These are phyloP conservation scores for Ceratocystis colombiana DNA, from an alignment of 2,329 filamentous ascomycete genomes.

Conservation along the genomic window DNA sequence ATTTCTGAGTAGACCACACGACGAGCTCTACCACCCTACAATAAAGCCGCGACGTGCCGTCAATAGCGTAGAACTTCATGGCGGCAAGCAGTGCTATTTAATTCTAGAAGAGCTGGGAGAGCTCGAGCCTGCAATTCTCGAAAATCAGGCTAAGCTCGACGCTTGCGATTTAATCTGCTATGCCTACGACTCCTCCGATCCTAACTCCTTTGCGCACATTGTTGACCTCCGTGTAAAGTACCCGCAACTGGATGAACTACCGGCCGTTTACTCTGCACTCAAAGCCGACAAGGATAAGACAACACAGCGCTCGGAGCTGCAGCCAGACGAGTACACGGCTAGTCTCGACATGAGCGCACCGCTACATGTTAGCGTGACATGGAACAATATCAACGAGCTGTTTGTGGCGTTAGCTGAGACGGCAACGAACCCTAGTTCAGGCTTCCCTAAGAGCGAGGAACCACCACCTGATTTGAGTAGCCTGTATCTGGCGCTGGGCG, in stretches of 20 bases:
- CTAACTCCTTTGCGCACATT: slow-evolving; percentile 89
- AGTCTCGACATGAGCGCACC: slow-evolving; percentile 80
- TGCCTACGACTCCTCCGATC: slow-evolving; percentile 92
- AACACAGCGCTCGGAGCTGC: slow-evolving; percentile 81
- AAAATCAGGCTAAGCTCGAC: slow-evolving; percentile 82
- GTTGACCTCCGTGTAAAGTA: slow-evolving; percentile 69
- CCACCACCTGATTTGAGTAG: slow-evolving; percentile 73
- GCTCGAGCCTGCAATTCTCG: slow-evolving; percentile 85
- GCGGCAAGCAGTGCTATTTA: slow-evolving; percentile 92
- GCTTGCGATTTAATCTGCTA: slow-evolving; percentile 92
- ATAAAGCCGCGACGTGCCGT: slow-evolving; percentile 91
- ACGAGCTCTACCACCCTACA: slow-evolving; percentile 74
- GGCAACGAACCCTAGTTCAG: slow-evolving; percentile 77
- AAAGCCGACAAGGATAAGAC: slow-evolving; percentile 96
- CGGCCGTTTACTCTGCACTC: slow-evolving; percentile 81
- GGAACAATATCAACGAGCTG: slow-evolving; percentile 86
- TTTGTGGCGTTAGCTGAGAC: slow-evolving; percentile 88
- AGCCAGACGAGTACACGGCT: slow-evolving; percentile 85
- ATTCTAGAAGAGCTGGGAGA: slow-evolving; percentile 93
- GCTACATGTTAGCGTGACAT: slow-evolving; percentile 87
- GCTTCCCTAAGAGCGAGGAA: slow-evolving; percentile 82
- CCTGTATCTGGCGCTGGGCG: slow-evolving; percentile 75
- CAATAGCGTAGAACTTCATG: slow-evolving; percentile 90
- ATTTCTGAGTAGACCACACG: slow-evolving; percentile 83
- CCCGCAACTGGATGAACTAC: slow-evolving; percentile 76